phyloP scores from a whole-genome alignment of 1,284 basidiomycete genomes.

The Boletus smithii region DNA sequence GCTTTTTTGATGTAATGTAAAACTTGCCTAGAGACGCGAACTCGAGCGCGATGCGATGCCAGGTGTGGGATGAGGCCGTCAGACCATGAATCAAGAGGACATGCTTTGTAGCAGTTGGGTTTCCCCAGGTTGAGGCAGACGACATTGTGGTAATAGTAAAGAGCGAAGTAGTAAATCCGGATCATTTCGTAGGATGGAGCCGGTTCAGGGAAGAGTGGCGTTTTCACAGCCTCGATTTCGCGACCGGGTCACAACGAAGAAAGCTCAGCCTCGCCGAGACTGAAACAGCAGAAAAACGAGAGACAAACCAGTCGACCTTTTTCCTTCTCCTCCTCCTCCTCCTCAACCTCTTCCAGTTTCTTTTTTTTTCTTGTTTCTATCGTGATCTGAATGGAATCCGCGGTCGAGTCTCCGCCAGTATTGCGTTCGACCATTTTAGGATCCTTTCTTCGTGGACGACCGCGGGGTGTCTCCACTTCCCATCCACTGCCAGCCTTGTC shows the following conservation, averaged over 20 bases:
- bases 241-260: neutral
- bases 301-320: neutral
- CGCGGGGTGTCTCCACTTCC: constrained; percentile 31
- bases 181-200: no score
- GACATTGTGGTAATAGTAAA: no score
- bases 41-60: constrained; percentile 7
- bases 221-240: constrained; percentile 15
- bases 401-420: constrained; percentile 23
- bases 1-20: neutral
- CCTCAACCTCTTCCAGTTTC: neutral
- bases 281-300: constrained; percentile 11
- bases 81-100: constrained; percentile 21
- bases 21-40: constrained; percentile 16
- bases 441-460: constrained; percentile 34
- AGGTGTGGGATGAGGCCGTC: constrained; percentile 3
- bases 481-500: constrained; percentile 15
- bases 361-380: neutral
- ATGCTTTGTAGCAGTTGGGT: constrained; percentile 15
- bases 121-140: constrained; percentile 14
- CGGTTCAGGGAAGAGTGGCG: constrained; percentile 1
- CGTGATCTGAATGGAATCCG: constrained; percentile 2
- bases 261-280: constrained; percentile 13
- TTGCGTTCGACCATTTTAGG: constrained; percentile 35
- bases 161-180: no score
- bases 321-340: neutral